Conservation (phyloP, 495 filamentous ascomycete genomes). For the Amniculicola lignicola region DNA sequence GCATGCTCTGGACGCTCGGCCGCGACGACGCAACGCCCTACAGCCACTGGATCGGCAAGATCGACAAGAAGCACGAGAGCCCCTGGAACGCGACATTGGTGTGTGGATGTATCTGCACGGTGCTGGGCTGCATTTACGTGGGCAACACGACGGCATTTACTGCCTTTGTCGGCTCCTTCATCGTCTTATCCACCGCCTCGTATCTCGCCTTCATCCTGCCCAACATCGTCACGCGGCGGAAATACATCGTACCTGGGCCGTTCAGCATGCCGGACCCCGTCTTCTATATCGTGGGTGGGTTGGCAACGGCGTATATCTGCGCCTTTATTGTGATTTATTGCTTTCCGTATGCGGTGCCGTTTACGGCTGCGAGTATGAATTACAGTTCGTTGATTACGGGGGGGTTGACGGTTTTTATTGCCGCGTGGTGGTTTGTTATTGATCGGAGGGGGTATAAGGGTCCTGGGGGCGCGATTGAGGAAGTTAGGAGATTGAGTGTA, state of each 20-base stretch:
- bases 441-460: constrained; percentile 34
- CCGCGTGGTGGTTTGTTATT: constrained; percentile 31
- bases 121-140: constrained; percentile 71
- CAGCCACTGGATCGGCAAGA: constrained; percentile 45
- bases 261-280: constrained; percentile 63
- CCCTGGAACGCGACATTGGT: constrained; percentile 68
- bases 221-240: constrained; percentile 63
- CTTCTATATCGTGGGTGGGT: constrained; percentile 59
- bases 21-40: constrained; percentile 67
- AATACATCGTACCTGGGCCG: constrained; percentile 60
- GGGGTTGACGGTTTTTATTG: constrained; percentile 34
- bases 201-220: constrained; percentile 76
- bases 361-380: constrained; percentile 38
- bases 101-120: constrained; percentile 58
- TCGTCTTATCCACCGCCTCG: constrained; percentile 67
- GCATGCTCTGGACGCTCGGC: constrained; percentile 81
- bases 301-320: constrained; percentile 62
- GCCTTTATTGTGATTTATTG: constrained; percentile 72
- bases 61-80: constrained; percentile 55
- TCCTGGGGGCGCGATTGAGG: constrained; percentile 22
- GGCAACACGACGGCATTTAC: constrained; percentile 71
- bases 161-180: constrained; percentile 70
- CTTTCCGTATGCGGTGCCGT: constrained; percentile 51
- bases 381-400: constrained; percentile 35
- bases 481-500: constrained; percentile 8